Conservation (phyloP, 116 monocot species). For the Phalaenopsis hybrid region DNA sequence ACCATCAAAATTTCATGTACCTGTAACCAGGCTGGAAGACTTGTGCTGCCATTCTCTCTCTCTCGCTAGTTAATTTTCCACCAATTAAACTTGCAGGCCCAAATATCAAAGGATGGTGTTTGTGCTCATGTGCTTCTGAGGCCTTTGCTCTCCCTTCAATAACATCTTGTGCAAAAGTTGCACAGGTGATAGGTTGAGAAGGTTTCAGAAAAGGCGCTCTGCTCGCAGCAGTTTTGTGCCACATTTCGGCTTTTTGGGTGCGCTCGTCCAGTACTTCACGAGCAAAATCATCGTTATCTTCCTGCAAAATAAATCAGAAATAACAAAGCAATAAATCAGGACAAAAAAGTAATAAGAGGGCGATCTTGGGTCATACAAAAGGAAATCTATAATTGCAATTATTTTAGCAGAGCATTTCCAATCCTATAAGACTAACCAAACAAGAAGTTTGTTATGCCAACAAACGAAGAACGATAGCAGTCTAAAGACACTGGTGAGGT, state of each 20-base stretch:
- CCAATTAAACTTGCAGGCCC: constrained; percentile 81
- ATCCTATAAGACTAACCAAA: not conserved
- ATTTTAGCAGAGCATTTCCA: not conserved
- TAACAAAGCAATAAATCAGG: not conserved
- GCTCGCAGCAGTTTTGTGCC: constrained; percentile 61
- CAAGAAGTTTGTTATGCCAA: too few relatives aligned
- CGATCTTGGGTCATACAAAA: not conserved
- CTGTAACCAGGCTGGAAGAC: constrained; percentile 89
- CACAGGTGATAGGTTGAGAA: constrained; percentile 78
- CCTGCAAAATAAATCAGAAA: constrained; percentile 27
- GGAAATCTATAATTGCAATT: not conserved
- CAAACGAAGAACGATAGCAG: too few relatives aligned
- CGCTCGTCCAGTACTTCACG: constrained; percentile 72
- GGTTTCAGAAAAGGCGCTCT: constrained; percentile 60
- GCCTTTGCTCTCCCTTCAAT: constrained; percentile 87
- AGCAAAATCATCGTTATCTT: constrained; percentile 53
- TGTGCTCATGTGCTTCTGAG: constrained; percentile 76
- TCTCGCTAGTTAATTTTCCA: constrained; percentile 60
- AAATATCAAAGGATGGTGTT: constrained; percentile 87
- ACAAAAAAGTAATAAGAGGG: not conserved
- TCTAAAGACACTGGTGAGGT: too few relatives aligned
- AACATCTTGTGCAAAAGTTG: constrained; percentile 98
- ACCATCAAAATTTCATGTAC: constrained; percentile 25
- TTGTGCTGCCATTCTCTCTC: constrained; percentile 81
- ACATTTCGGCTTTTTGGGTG: constrained; percentile 54